Percentiles rank a stretch among this genome's conserved stretches.
These are phyloP conservation scores for Fusarium siculi DNA, from an alignment of 2,329 filamentous ascomycete species.

Conservation along the genomic window DNA sequence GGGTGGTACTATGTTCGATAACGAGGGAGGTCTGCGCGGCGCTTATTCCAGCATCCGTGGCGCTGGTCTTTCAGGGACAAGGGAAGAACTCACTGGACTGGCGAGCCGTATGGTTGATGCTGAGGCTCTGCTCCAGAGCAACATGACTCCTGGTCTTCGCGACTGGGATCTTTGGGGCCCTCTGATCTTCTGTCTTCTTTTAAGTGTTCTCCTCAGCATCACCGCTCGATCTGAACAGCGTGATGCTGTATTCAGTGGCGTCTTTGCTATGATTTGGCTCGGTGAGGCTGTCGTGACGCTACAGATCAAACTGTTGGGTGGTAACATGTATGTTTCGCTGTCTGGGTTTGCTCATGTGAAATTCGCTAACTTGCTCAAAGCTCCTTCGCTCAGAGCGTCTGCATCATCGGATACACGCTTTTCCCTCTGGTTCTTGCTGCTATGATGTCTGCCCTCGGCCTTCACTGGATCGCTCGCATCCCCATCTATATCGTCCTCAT, in stretches of 20 bases:
- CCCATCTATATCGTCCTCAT: conserved; percentile 91
- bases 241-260: conserved; percentile 90
- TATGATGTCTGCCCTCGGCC: conserved; percentile 82
- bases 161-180: conserved; percentile 99
- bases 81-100: conserved; percentile 70
- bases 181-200: conserved; percentile 88
- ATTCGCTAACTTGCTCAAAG: conserved; percentile 59
- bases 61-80: conserved; percentile 67
- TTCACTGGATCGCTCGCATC: conserved; percentile 84
- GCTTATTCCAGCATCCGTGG: conserved; percentile 71
- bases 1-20: conserved; percentile 72
- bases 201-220: conserved; percentile 89
- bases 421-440: conserved; percentile 96
- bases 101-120: conserved; percentile 72
- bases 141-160: conserved; percentile 88
- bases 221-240: conserved; percentile 82
- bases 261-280: conserved; percentile 97
- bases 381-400: conserved; percentile 97
- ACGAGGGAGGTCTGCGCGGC: conserved; percentile 64
- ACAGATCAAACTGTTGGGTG: conserved; percentile 95
- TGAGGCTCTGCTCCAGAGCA: conserved; percentile 70
- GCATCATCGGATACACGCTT: conserved; percentile 97
- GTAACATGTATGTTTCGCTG: conserved; percentile 83
- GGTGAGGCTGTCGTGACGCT: conserved; percentile 96
- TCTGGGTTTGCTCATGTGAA: not conserved